Conservation (phyloP, 306 rosid species). For the Phaseolus lunatus region DNA sequence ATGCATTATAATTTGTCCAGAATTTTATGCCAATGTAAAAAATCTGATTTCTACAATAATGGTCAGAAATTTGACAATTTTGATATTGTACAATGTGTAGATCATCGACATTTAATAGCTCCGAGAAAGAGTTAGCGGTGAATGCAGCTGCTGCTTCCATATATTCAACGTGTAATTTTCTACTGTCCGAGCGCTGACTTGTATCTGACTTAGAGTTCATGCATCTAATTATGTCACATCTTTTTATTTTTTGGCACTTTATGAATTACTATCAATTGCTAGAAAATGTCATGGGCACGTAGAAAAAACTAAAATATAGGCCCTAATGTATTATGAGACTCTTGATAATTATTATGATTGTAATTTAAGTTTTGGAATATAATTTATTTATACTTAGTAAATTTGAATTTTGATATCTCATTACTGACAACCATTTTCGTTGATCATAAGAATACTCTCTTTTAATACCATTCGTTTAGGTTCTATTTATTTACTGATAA, state of each 20-base stretch:
- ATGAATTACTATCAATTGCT: neutral
- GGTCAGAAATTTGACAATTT: neutral
- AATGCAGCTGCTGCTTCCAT: constrained; percentile 98
- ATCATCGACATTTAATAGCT: constrained; percentile 50
- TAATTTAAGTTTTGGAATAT: constrained; percentile 45
- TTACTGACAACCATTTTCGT: neutral
- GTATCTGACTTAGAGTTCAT: constrained; percentile 47
- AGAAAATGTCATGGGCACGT: constrained; percentile 36
- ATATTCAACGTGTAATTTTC: constrained; percentile 89
- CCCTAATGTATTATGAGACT: constrained; percentile 26
- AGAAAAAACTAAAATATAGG: constrained; percentile 38
- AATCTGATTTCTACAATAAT: neutral
- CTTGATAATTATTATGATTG: constrained; percentile 38
- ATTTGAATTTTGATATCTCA: neutral
- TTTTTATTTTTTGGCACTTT: neutral
- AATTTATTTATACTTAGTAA: neutral
- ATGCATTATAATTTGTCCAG: neutral
- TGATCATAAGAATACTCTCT: neutral
- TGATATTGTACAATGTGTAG: constrained; percentile 49
- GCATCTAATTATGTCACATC: constrained; percentile 28
- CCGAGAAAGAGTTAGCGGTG: constrained; percentile 80
- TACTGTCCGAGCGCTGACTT: constrained; percentile 62
- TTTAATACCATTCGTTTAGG: too few species aligned
- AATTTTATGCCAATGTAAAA: constrained; percentile 20
- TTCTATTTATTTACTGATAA: too few species aligned